These are phyloP conservation scores for Postia placenta DNA, from an alignment of 768 basidiomycete genomes.

Conservation along the genomic window DNA sequence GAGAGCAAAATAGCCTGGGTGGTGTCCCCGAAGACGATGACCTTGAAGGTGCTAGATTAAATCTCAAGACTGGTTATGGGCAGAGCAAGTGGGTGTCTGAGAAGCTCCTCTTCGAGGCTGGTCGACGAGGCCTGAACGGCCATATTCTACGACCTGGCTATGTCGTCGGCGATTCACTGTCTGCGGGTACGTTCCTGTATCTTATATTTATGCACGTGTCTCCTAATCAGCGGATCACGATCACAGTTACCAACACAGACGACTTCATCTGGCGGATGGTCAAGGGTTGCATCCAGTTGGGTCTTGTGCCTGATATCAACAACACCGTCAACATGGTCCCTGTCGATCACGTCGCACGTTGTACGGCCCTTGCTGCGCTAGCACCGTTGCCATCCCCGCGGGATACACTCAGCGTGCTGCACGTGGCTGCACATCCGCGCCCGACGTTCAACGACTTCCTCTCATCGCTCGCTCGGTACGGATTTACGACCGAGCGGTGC, in stretches of 20 bases:
- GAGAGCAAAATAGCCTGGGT: constrained; percentile 33
- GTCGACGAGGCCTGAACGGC: constrained; percentile 74
- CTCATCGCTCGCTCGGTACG: constrained; percentile 66
- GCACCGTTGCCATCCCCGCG: constrained; percentile 40
- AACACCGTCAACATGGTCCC: constrained; percentile 99
- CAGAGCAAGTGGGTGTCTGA: constrained; percentile 99
- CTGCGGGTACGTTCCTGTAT: constrained; percentile 58
- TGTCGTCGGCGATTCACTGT: constrained; percentile 86
- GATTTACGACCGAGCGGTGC: constrained; percentile 69
- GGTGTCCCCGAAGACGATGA: constrained; percentile 88
- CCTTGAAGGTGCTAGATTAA: constrained; percentile 72
- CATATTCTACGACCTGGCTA: constrained; percentile 93
- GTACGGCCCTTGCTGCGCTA: constrained; percentile 68
- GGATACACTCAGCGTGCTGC: constrained; percentile 52
- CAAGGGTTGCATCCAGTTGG: constrained; percentile 98
- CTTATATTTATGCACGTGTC: neutral
- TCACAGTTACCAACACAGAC: constrained; percentile 91
- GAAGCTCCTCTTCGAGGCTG: constrained; percentile 89
- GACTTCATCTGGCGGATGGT: constrained; percentile 98
- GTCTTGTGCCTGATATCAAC: constrained; percentile 93
- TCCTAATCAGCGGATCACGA: constrained; percentile 7
- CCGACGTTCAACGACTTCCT: constrained; percentile 89
- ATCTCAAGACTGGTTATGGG: constrained; percentile 88
- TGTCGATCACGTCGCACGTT: constrained; percentile 90
- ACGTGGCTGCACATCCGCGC: constrained; percentile 80